Evolutionary conservation across 2,329 filamentous ascomycete genomes (phyloP), one percentile per base, ranked within the genome.

Genomic region (Albophoma yamanashiensis): DNA sequence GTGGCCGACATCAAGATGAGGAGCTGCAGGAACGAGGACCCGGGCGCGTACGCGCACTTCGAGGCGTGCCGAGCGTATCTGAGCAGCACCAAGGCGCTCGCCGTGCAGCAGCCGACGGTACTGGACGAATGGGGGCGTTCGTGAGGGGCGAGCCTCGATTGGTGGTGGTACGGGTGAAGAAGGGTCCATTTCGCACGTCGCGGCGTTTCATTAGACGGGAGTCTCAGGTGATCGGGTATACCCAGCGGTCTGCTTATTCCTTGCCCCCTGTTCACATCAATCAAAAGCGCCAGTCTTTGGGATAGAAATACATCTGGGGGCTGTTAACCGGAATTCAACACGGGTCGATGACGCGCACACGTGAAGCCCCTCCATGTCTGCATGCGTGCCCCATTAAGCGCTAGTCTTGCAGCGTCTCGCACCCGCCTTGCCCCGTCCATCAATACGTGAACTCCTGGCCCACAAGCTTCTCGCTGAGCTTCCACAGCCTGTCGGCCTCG

Each of bases 1-100:
- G 72, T 81, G 1, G 70, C 77, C 0, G 79, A 82, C 59, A 67
- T 66, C 20, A 72, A 75, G 63, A 75, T 77, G 60, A 61, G 61
- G 40, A 64, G 67, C 3, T 68, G 72, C 0, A 68, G 67, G 45
- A 66, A 67, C 0, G 69, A 72, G 0, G 63, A 67, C 53, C 62
- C 67, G 11, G 70, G 69, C 22, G 69, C 71, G 25, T 78, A 78
- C 59, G 74, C 76, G 0, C 74, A 76, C 34, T 74, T 73, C 40
- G 76, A 80, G 65, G 77, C 78, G 3, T 80, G 76, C 47, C 71
- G 78, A 17, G 78, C 74, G 1, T 76, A 77, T 65, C 64, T 81
- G 58, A 78, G 77, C 2, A 75, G 79, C 47, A 38, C 36, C 11
- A 65, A 66, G 14, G 70, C 64, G 17, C 60, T 65, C 3, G 74